These are phyloP conservation scores for Chlamydomonas urium DNA, from an alignment of 139 green algal species.

Conservation along the genomic window DNA sequence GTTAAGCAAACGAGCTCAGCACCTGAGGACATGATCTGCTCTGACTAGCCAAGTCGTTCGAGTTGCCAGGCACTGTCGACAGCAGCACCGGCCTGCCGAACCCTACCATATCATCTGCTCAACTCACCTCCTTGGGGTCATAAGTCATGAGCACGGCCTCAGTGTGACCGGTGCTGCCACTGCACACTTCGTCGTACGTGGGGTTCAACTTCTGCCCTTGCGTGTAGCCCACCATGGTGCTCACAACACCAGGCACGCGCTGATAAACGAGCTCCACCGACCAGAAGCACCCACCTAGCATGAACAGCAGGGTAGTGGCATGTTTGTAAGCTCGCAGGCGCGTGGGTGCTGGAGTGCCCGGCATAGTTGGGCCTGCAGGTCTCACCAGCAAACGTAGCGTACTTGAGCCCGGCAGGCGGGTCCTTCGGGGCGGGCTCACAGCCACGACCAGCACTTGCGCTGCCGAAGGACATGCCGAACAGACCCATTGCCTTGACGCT, in stretches of 20 bases:
- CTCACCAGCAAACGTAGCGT: conserved; percentile 19
- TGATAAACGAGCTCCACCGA: conserved; percentile 73
- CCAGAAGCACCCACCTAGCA: conserved; percentile 79
- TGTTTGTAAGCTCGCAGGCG: neutral
- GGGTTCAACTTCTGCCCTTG: conserved; percentile 49
- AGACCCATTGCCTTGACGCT: conserved; percentile 11
- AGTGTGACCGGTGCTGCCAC: conserved; percentile 74
- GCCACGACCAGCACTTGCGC: neutral
- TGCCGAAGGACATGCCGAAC: neutral
- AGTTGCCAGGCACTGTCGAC: too few relatives aligned
- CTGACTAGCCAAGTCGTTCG: too few relatives aligned
- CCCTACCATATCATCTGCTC: too few relatives aligned
- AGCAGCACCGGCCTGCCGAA: too few relatives aligned
- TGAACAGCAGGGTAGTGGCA: neutral
- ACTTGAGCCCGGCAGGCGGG: conserved; percentile 1
- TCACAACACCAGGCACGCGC: conserved; percentile 74
- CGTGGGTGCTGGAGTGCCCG: neutral
- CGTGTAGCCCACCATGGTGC: conserved; percentile 66
- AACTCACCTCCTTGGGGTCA: conserved; percentile 44
- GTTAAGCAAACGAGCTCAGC: too few relatives aligned
- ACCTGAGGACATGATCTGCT: too few relatives aligned
- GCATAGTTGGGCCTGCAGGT: neutral
- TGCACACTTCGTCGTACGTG: conserved; percentile 82
- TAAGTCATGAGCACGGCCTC: conserved; percentile 85
- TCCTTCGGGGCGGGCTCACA: conserved; percentile 14